phyloP scores from a whole-genome alignment of 345 rosid species.

The Orychophragmus violaceus region DNA sequence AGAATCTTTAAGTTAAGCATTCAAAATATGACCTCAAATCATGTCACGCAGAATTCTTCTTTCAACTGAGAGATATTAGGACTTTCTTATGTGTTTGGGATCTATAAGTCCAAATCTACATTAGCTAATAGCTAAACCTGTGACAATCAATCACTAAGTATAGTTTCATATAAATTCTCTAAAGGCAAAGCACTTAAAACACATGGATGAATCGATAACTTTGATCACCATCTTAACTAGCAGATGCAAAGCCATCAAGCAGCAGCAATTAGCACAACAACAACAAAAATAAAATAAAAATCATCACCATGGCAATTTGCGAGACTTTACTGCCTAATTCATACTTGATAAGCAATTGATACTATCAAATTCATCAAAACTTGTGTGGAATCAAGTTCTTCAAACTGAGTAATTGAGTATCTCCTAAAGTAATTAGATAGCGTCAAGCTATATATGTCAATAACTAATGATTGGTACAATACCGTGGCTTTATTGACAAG shows the following conservation, averaged over 20 bases:
- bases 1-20: neutral
- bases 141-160: neutral
- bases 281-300: neutral
- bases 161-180: too few relatives aligned
- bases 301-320: neutral
- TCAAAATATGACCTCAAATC: neutral
- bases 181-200: too few relatives aligned
- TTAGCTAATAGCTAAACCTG: neutral
- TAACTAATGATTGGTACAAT: neutral
- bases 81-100: neutral
- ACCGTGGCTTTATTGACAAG: slow-evolving; percentile 83
- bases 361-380: neutral
- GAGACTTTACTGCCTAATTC: neutral
- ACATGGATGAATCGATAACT: neutral
- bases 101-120: neutral
- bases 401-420: neutral
- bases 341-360: neutral
- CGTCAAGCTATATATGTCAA: neutral
- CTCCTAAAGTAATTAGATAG: neutral
- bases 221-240: neutral
- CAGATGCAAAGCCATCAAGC: neutral
- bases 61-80: neutral
- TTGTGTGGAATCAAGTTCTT: neutral
- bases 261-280: neutral
- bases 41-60: neutral